Percentiles rank a stretch among this genome's conserved stretches.
Evolutionary conservation across 768 basidiomycete genomes (phyloP).

Genomic region (Kwoniella sp.): DNA sequence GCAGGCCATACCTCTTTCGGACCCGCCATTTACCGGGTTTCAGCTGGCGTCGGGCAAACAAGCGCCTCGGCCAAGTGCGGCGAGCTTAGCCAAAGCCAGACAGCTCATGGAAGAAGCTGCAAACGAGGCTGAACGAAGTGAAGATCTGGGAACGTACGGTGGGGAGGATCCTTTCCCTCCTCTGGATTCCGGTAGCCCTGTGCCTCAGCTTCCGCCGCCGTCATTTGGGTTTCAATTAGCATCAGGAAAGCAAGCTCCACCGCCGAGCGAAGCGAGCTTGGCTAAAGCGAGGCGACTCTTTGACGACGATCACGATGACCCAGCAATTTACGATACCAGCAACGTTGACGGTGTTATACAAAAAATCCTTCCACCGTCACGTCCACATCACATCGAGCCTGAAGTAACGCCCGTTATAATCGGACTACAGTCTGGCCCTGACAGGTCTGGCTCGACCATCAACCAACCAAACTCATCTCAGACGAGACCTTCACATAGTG

Average conservation of each 20-base stretch:
- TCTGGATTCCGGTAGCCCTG: neutral
- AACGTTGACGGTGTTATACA: neutral
- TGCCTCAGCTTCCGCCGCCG: neutral
- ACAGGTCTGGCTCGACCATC: neutral
- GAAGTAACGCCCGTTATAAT: neutral
- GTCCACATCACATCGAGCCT: no score
- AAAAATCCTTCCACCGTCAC: no score
- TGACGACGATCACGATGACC: neutral
- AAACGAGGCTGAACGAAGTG: neutral
- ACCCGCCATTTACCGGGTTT: neutral
- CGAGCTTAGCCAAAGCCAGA: neutral
- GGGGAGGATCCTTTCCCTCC: slow-evolving; percentile 7
- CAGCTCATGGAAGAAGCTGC: neutral
- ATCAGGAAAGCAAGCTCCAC: slow-evolving; percentile 6
- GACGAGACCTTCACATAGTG: neutral
- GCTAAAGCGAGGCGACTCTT: slow-evolving; percentile 1
- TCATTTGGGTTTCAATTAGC: slow-evolving; percentile 8
- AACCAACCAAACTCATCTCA: neutral
- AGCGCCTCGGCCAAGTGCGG: neutral
- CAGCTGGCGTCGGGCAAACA: neutral
- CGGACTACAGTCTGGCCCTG: neutral
- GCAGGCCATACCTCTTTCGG: neutral
- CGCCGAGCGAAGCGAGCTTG: slow-evolving; percentile 3
- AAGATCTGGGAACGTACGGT: neutral
- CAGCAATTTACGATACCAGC: neutral